Conservation (phyloP, 495 filamentous ascomycete genomes). For the Cercophora samala region DNA sequence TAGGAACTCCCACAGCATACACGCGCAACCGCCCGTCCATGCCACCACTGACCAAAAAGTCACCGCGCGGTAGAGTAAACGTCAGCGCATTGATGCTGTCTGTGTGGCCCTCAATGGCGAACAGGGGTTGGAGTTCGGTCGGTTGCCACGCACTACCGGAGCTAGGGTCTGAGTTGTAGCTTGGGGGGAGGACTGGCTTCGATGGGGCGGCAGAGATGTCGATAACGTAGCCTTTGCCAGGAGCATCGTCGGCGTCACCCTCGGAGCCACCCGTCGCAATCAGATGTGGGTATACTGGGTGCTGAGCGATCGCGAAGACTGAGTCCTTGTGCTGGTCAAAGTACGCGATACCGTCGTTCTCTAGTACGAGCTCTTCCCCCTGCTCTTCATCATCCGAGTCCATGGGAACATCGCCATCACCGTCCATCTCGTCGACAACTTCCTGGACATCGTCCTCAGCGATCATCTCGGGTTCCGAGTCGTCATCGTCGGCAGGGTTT, state of each 20-base stretch:
- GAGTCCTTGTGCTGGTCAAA: conserved; percentile 85
- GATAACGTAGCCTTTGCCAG: conserved; percentile 67
- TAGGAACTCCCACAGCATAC: conserved; percentile 63
- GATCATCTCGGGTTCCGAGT: conserved; percentile 56
- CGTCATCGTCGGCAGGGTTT: conserved; percentile 39
- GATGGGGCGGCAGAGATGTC: conserved; percentile 64
- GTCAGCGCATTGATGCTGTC: conserved; percentile 83
- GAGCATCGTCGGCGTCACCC: conserved; percentile 65
- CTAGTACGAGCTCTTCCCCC: conserved; percentile 68
- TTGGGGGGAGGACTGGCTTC: conserved; percentile 63
- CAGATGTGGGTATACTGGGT: conserved; percentile 73
- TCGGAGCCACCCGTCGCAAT: conserved; percentile 84
- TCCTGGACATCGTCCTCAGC: conserved; percentile 57
- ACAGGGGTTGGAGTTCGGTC: conserved; percentile 58
- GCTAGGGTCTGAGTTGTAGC: conserved; percentile 65
- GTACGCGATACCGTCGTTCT: conserved; percentile 89
- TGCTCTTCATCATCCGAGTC: conserved; percentile 58
- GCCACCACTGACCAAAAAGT: conserved; percentile 81
- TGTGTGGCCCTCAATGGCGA: conserved; percentile 77
- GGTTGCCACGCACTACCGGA: conserved; percentile 44
- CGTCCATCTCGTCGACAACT: conserved; percentile 61
- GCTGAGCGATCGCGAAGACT: conserved; percentile 89
- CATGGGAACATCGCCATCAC: conserved; percentile 72
- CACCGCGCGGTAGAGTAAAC: conserved; percentile 79
- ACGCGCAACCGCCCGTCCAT: conserved; percentile 75